A percentile compares a stretch with the other conserved stretches of the same genome.
These are phyloP conservation scores for Kazachstania bromeliacearum DNA, from an alignment of 805 yeast genomes.

Conservation along the genomic window DNA sequence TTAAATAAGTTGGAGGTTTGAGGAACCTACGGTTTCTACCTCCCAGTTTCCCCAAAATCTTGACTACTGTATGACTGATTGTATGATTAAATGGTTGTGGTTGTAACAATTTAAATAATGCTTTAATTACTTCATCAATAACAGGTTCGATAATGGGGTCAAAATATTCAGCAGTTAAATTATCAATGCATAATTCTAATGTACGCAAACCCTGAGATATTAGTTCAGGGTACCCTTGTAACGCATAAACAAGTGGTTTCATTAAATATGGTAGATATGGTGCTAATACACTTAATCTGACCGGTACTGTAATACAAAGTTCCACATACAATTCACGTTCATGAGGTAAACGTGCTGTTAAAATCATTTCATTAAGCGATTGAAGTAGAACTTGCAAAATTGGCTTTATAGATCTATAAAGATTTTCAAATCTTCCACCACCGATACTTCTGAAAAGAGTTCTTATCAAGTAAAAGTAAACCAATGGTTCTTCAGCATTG, in stretches of 20 bases:
- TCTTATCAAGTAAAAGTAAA: conserved; percentile 79
- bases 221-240: conserved; percentile 82
- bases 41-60: conserved; percentile 90
- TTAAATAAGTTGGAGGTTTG: conserved; percentile 61
- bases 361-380: conserved; percentile 71
- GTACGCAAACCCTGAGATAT: conserved; percentile 93
- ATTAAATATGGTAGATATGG: conserved; percentile 85
- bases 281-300: conserved; percentile 81
- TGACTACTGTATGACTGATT: conserved; percentile 87
- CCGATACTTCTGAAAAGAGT: conserved; percentile 90
- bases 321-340: conserved; percentile 94
- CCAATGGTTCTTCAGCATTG: conserved; percentile 80
- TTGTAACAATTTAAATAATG: conserved; percentile 80
- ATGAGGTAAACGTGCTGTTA: conserved; percentile 75
- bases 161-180: conserved; percentile 89
- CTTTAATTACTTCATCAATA: conserved; percentile 86
- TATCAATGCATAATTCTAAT: conserved; percentile 90
- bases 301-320: conserved; percentile 91
- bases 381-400: conserved; percentile 78
- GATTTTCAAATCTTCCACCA: conserved; percentile 89
- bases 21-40: conserved; percentile 88
- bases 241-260: conserved; percentile 83
- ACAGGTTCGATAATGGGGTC: conserved; percentile 97
- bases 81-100: conserved; percentile 94
- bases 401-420: conserved; percentile 90